Percentiles rank a stretch among this genome's conserved stretches.
phyloP scores from a whole-genome alignment of 768 basidiomycete genomes.

The Auricularia heimuer region DNA sequence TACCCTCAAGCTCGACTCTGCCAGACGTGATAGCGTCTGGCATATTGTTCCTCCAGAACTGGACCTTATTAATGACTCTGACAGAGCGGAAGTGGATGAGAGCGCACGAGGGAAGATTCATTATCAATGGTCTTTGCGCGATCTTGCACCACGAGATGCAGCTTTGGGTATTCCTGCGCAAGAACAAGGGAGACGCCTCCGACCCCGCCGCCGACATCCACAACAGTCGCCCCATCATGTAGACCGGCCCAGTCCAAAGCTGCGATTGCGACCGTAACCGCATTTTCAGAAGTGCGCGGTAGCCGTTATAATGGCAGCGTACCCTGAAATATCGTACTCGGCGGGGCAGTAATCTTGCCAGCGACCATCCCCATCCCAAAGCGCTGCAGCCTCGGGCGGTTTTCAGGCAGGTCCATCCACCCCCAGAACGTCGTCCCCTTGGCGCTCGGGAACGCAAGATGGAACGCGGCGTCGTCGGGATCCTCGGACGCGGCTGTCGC shows the following conservation, averaged over 20 bases:
- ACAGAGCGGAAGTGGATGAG: no score
- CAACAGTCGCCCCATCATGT: slow-evolving; percentile 10
- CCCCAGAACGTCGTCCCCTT: slow-evolving; percentile 20
- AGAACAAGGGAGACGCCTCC: slow-evolving; percentile 11
- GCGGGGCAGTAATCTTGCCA: not conserved
- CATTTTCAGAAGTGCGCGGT: no score
- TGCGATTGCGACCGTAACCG: no score
- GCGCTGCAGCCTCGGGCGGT: slow-evolving; percentile 15
- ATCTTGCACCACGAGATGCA: slow-evolving; percentile 16
- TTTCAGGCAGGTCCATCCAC: slow-evolving; percentile 20
- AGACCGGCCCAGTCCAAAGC: not conserved
- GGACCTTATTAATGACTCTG: not conserved
- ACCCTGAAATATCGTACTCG: not conserved
- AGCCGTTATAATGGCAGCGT: not conserved
- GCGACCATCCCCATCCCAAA: slow-evolving; percentile 25
- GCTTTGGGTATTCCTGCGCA: slow-evolving; percentile 5
- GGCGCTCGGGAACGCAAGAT: slow-evolving; percentile 10
- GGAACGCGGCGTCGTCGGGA: slow-evolving; percentile 17
- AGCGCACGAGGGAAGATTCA: not conserved
- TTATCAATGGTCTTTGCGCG: slow-evolving; percentile 9
- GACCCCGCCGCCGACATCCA: slow-evolving; percentile 18
- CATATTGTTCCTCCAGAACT: slow-evolving; percentile 5
- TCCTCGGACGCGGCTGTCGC: slow-evolving; percentile 15
- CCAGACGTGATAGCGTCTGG: slow-evolving; percentile 7
- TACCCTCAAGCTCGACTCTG: slow-evolving; percentile 6